Evolutionary conservation across 768 basidiomycete genomes (phyloP).

Genomic region (Ramaria sp.): DNA sequence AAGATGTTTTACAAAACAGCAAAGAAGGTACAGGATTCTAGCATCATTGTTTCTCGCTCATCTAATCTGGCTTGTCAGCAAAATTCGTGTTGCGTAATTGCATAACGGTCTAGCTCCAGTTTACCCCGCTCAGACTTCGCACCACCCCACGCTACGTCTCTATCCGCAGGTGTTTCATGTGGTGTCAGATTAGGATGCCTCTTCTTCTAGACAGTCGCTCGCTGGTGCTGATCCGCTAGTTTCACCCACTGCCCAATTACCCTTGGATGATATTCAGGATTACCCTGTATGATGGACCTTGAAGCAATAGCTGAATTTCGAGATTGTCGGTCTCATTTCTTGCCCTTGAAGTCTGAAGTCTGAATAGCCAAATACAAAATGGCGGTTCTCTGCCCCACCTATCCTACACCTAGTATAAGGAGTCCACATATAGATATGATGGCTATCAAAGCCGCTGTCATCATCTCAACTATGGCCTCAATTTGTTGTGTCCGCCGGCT

Average conservation of each 20-base stretch:
- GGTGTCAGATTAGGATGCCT: too few relatives aligned
- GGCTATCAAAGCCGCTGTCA: background rate
- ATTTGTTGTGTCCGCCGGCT: background rate
- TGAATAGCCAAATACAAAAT: too few relatives aligned
- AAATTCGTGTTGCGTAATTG: constrained; percentile 88
- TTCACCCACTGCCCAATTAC: background rate
- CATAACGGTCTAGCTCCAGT: constrained; percentile 15
- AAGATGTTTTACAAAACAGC: constrained; percentile 99
- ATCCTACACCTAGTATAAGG: background rate
- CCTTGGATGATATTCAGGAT: background rate
- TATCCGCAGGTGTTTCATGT: too few relatives aligned
- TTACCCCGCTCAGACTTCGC: background rate
- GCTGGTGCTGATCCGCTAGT: background rate
- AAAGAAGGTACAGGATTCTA: constrained; percentile 66
- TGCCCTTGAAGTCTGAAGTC: too few relatives aligned
- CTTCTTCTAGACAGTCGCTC: background rate
- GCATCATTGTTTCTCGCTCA: constrained; percentile 4
- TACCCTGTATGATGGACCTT: background rate
- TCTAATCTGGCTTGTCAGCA: constrained; percentile 40
- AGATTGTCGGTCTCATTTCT: background rate
- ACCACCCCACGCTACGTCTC: background rate
- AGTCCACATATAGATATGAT: background rate
- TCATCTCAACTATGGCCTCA: background rate
- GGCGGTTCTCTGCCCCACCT: background rate
- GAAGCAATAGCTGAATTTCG: background rate